Conservation (phyloP, 441 rosid genomes). For the Geranium incanum region DNA sequence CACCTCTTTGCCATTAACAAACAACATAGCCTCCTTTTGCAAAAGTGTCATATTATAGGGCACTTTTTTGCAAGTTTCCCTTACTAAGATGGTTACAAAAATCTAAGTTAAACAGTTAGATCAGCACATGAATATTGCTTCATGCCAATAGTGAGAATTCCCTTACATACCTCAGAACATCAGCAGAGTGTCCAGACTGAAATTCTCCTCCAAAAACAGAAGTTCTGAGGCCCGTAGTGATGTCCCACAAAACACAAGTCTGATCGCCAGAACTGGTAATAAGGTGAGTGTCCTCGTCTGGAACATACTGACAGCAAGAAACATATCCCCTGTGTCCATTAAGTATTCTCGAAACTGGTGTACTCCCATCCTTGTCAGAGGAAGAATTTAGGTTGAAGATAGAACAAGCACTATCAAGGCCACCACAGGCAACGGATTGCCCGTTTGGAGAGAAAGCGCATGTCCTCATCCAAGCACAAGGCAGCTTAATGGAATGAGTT, state of each 20-base stretch:
- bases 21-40: no score
- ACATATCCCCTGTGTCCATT: constrained; percentile 88
- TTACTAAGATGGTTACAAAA: no score
- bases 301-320: constrained; percentile 85
- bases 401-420: constrained; percentile 86
- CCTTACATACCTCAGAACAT: constrained; percentile 63
- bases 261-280: constrained; percentile 92
- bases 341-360: constrained; percentile 69
- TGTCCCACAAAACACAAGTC: constrained; percentile 90
- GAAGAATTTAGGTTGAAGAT: constrained; percentile 80
- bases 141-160: background rate
- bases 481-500: constrained; percentile 87
- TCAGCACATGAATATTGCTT: background rate
- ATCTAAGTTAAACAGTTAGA: background rate
- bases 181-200: constrained; percentile 93
- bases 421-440: constrained; percentile 93
- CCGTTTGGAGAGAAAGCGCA: constrained; percentile 94
- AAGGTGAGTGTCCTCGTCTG: constrained; percentile 76
- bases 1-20: no score
- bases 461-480: constrained; percentile 95
- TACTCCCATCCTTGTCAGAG: constrained; percentile 71
- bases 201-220: constrained; percentile 95
- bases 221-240: constrained; percentile 83
- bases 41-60: no score
- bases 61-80: no score